phyloP scores from a whole-genome alignment of 306 rosid species.

The Prunus davidiana region DNA sequence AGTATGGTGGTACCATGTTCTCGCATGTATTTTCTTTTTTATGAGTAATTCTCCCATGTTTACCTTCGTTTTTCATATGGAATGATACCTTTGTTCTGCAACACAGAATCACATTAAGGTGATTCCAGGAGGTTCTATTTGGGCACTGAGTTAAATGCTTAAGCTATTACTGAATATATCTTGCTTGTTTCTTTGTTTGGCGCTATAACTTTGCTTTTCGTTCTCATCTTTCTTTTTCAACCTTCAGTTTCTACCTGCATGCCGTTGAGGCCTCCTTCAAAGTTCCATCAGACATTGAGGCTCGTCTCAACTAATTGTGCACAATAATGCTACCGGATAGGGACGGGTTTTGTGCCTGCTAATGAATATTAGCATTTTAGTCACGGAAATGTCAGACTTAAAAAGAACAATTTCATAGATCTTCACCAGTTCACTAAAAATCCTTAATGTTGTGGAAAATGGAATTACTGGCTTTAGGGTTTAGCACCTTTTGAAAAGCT shows the following conservation, averaged over 20 bases:
- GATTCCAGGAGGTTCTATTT: background rate
- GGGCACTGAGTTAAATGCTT: background rate
- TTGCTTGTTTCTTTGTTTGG: no score
- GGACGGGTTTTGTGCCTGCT: background rate
- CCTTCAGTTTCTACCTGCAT: background rate
- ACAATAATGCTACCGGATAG: background rate
- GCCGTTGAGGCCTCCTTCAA: background rate
- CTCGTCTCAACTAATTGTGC: background rate
- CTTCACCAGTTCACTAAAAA: background rate
- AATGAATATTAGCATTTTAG: background rate
- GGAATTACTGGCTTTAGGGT: background rate
- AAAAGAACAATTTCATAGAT: background rate
- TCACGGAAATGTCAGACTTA: background rate
- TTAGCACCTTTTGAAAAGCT: background rate
- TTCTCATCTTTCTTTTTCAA: background rate
- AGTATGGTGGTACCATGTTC: background rate
- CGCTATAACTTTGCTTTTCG: background rate
- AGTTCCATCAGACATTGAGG: background rate
- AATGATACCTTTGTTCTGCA: background rate
- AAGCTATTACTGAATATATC: background rate
- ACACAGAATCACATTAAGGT: background rate
- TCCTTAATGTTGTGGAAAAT: background rate
- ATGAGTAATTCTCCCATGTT: no score
- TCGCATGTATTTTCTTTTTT: background rate
- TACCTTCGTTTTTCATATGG: background rate